Percentiles rank a stretch among this genome's conserved stretches.
phyloP scores from a whole-genome alignment of 164 flowering plant species.

The Santalum album region DNA sequence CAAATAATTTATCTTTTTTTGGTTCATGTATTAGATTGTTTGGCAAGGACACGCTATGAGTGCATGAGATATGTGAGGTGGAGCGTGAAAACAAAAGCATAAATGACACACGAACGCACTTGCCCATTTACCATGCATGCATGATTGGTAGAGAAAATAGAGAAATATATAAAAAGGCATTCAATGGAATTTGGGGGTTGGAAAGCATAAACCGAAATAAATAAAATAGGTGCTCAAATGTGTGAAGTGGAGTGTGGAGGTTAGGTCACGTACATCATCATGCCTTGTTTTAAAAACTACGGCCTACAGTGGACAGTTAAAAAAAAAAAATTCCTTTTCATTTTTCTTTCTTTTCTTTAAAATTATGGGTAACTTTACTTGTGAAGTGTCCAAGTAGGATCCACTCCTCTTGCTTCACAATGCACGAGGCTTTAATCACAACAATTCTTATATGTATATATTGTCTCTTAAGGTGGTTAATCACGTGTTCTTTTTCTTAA shows the following conservation, averaged over 20 bases:
- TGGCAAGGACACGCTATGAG: not conserved
- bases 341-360: too few relatives aligned
- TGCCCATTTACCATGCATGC: not conserved
- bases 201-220: not conserved
- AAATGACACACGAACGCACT: too few relatives aligned
- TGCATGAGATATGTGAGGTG: not conserved
- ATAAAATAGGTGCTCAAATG: not conserved
- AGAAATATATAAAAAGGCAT: conserved; percentile 1
- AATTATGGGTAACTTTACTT: too few relatives aligned
- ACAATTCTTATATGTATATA: too few relatives aligned
- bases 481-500: too few relatives aligned
- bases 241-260: conserved; percentile 8
- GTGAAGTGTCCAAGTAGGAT: too few relatives aligned
- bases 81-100: not conserved
- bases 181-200: not conserved
- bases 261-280: conserved; percentile 32
- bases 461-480: too few relatives aligned
- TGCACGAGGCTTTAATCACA: too few relatives aligned
- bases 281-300: conserved; percentile 4
- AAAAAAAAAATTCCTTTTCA: too few relatives aligned
- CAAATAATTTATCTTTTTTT: not conserved
- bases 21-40: not conserved
- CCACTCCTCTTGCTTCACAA: too few relatives aligned
- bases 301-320: too few relatives aligned
- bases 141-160: not conserved